These are phyloP conservation scores for Exophiala lecanii-corni DNA, from an alignment of 2,329 filamentous ascomycete genomes.

Conservation along the genomic window DNA sequence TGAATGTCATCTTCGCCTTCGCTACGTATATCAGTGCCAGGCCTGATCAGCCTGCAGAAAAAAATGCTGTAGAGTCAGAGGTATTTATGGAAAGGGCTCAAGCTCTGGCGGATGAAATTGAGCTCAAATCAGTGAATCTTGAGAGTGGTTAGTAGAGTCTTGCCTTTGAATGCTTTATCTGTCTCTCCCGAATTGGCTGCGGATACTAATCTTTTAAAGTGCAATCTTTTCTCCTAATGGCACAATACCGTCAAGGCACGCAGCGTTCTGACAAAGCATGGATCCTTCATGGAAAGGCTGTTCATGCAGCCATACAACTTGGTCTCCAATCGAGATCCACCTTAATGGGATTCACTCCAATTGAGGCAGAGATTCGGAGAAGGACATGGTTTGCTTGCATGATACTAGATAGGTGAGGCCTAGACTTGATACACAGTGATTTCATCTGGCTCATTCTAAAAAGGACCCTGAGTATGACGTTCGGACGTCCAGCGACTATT, in stretches of 20 bases:
- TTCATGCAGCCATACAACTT: conserved; percentile 19
- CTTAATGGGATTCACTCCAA: conserved; percentile 6
- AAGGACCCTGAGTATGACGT: conserved; percentile 21
- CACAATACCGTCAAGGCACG: conserved; percentile 20
- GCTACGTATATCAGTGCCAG: conserved; percentile 23
- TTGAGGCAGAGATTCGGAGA: conserved; percentile 19
- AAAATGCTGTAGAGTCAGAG: conserved; percentile 20
- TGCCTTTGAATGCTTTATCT: background rate
- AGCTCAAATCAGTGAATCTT: conserved; percentile 19
- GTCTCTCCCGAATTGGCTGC: no score
- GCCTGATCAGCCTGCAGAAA: conserved; percentile 16
- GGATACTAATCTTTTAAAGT: conserved; percentile 10
- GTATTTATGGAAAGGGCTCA: conserved; percentile 21
- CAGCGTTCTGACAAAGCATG: conserved; percentile 20
- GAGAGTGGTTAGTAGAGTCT: conserved; percentile 17
- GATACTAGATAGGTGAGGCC: conserved; percentile 16
- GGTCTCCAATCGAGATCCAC: conserved; percentile 15
- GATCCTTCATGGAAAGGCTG: conserved; percentile 19
- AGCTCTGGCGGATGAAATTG: conserved; percentile 17
- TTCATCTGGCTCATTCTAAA: background rate
- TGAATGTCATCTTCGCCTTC: conserved; percentile 33
- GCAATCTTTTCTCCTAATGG: conserved; percentile 21
- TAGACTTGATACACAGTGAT: background rate
- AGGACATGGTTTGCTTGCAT: conserved; percentile 21
- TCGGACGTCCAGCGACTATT: conserved; percentile 17